Conservation (phyloP, 2,329 filamentous ascomycete genomes). For the Aquanectria penicillioides region DNA sequence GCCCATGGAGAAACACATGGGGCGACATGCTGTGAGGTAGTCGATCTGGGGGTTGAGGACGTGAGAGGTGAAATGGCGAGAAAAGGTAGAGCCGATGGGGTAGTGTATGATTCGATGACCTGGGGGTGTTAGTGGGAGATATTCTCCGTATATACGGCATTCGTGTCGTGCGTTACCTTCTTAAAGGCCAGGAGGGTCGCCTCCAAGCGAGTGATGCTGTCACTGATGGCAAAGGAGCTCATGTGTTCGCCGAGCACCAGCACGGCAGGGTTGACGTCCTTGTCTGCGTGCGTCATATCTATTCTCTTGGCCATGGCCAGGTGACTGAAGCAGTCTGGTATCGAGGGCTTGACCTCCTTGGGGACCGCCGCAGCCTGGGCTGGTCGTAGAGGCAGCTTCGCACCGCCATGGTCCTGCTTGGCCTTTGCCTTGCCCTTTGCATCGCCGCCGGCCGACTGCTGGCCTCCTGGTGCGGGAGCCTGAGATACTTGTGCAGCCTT, state of each 20-base stretch:
- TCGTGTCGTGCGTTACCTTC: constrained; percentile 61
- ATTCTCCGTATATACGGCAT: neutral
- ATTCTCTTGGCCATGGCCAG: constrained; percentile 74
- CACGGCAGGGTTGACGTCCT: constrained; percentile 87
- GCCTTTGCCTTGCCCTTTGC: constrained; percentile 60
- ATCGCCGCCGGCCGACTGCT: constrained; percentile 49
- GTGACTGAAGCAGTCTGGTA: constrained; percentile 82
- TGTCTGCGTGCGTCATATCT: constrained; percentile 67
- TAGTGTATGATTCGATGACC: constrained; percentile 94
- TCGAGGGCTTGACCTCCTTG: constrained; percentile 67
- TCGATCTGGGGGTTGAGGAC: constrained; percentile 95
- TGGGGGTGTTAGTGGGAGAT: constrained; percentile 50
- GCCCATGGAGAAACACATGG: constrained; percentile 95
- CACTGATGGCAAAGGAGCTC: constrained; percentile 86
- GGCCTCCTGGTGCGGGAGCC: constrained; percentile 49
- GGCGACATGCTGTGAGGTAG: constrained; percentile 91
- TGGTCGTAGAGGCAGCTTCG: constrained; percentile 47
- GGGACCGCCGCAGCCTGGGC: constrained; percentile 48
- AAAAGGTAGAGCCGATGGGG: constrained; percentile 83
- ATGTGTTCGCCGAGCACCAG: constrained; percentile 90
- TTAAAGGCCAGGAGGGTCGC: constrained; percentile 91
- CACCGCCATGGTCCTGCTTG: constrained; percentile 55
- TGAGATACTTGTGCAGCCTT: constrained; percentile 64
- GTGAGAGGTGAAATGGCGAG: constrained; percentile 90
- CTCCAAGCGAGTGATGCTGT: constrained; percentile 88